Percentiles rank a stretch among this genome's conserved stretches.
Evolutionary conservation across 306 rosid genomes (phyloP).

Genomic region (Castanea sativa): DNA sequence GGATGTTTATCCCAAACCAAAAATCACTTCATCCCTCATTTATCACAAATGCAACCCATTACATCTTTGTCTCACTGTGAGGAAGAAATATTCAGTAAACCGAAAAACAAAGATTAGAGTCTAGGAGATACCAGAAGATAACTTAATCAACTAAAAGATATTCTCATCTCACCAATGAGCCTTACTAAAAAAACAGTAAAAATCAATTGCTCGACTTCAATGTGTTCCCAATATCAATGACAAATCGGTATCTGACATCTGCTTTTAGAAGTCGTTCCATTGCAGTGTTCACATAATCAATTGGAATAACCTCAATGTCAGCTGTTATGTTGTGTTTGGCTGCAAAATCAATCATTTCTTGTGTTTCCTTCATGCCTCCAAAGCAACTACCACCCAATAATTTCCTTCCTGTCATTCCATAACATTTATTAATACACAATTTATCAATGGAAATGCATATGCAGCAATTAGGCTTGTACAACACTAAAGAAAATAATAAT

Average conservation of each 20-base stretch:
- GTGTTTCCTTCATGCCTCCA: slow-evolving; percentile 34
- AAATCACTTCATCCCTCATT: neutral
- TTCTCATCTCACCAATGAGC: neutral
- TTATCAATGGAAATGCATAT: neutral
- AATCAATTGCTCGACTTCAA: slow-evolving; percentile 15
- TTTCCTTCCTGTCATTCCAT: slow-evolving; percentile 18
- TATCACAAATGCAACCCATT: too few relatives aligned
- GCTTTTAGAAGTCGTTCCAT: slow-evolving; percentile 5
- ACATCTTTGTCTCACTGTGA: too few relatives aligned
- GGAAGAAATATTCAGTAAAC: too few relatives aligned
- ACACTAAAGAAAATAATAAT: too few relatives aligned
- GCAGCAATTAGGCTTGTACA: too few relatives aligned
- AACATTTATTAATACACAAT: neutral
- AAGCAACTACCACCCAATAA: slow-evolving; percentile 13
- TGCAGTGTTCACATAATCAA: slow-evolving; percentile 7
- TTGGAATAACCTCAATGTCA: neutral
- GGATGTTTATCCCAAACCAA: neutral
- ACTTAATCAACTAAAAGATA: neutral
- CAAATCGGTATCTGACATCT: slow-evolving; percentile 5
- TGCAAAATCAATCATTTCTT: slow-evolving; percentile 22
- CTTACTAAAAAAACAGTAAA: neutral
- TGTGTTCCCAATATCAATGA: slow-evolving; percentile 4
- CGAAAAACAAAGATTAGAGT: neutral
- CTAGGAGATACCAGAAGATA: neutral
- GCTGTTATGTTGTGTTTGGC: neutral